Base-by-base conservation (phyloP, 2,329 filamentous ascomycete genomes). In the Exophiala dermatitidis region DNA sequence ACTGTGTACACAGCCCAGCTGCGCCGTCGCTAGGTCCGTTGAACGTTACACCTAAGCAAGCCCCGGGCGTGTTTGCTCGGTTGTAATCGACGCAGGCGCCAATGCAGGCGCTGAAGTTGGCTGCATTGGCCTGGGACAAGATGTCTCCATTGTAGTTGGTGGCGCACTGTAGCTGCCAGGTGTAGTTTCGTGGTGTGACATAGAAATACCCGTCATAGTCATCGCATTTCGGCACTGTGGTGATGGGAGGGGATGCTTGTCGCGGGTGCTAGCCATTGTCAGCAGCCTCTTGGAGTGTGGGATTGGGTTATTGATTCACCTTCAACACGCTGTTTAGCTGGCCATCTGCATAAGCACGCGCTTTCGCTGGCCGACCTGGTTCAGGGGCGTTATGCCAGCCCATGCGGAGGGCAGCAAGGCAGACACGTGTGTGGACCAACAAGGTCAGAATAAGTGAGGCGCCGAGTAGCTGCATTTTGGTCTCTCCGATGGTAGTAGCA, bases 121-220 rank as follows among this genome's bases (percentile, higher is more conserved):
- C 51, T 5, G 42, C 47, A 47, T 55, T 43, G 1, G 34, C 47
- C 43, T 50, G 46, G 7, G 46, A 37, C 9, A 60, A 26, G 29
- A 53, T 46, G 5, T 19, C 36, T 30, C 57, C 57, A 9, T 54
- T 43, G 40, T 60, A 57, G 30, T 54, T 55, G 4, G 53, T 55
- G 5, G 45, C 41, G 47, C 58, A 58, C 42, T 60, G 58, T 31
- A 60, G 40, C 36, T 60, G 55, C 44, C 50, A 60, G 36, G 55
- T 60, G 32, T 60, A 58, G 37, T 58, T 54, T 29, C 31, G 37
- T 8, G 55, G 41, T 2, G 46, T 58, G 37, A 55, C 32, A 30
- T 60, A 60, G 48, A 60, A 56, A 41, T 50, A 60, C 7, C 55
- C 55, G 36, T 60, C 53, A 40, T 47, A 58, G 12, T 52, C 12